Base-by-base conservation (phyloP, 2,329 filamentous ascomycete genomes). In the Arthroderma sp. region DNA sequence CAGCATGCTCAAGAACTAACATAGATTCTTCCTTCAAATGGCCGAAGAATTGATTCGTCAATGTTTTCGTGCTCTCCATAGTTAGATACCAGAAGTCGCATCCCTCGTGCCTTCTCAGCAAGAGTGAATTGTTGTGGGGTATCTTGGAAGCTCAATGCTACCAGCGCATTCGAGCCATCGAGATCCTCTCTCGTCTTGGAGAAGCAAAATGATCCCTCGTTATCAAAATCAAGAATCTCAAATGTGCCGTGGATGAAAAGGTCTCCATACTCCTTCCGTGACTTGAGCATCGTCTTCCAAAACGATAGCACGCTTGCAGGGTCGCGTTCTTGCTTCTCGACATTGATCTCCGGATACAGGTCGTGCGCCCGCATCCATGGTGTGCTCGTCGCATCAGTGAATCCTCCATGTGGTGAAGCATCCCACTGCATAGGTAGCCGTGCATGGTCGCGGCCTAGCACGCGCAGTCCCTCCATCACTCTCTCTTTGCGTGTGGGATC, bases 381-480 rank as follows among this genome's bases (percentile, higher is more conserved):
- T 22, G 15, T 22, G 42, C 65, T 62, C 0, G 65, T 67, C 6
- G 63, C 50, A 44, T 64, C 60, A 5, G 77, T 78, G 63, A 84
- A 84, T 1, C 81, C 81, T 0, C 75, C 77, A 50, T 79, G 69
- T 1, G 65, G 57, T 0, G 63, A 62, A 0, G 58, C 66, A 45
- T 70, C 70, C 81, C 81, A 85, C 50, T 81, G 78, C 65, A 85
- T 76, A 0, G 81, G 81, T 3, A 77, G 72, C n/a, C 81, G 69
- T 6, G 78, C 72, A 55, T 85, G 76, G 56, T 85, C 80, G 30
- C 79, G 67, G 4, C 72, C 78, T 29, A 82, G 71, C 47, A 72
- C 67, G 50, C 78, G 72, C 42, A 83, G 63, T 34, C 74, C 66
- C 6, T 65, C 59, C 52, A 72, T 68, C 0, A 70, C 73, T 6